phyloP scores from a whole-genome alignment of 2,329 filamentous ascomycete species.

The Aspergillus proliferans region DNA sequence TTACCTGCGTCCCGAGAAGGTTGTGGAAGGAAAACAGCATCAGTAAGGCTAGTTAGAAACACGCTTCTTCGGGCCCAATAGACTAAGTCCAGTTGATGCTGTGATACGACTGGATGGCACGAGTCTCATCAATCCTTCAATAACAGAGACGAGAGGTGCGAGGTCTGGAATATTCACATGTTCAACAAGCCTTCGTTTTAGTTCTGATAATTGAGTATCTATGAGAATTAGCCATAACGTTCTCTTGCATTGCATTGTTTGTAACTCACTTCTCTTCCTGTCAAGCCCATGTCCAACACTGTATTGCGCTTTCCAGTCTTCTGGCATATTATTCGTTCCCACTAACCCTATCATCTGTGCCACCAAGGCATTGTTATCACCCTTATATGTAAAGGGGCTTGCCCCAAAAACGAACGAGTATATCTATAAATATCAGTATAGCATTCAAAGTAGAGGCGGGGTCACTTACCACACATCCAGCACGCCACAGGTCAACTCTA shows the following conservation, averaged over 20 bases:
- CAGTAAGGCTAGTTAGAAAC: not conserved
- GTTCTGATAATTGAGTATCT: slow-evolving; percentile 6
- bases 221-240: slow-evolving; percentile 6
- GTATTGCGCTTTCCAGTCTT: slow-evolving; percentile 10
- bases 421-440: slow-evolving; percentile 9
- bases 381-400: slow-evolving; percentile 14
- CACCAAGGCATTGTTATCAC: slow-evolving; percentile 9
- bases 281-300: slow-evolving; percentile 3
- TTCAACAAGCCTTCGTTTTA: slow-evolving; percentile 13
- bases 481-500: slow-evolving; percentile 28
- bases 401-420: slow-evolving; percentile 15
- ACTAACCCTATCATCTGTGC: slow-evolving; percentile 18
- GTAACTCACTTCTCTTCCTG: slow-evolving; percentile 2
- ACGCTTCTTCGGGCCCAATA: slow-evolving; percentile 1
- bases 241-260: not conserved
- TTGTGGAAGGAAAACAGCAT: not conserved
- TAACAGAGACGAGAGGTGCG: slow-evolving; percentile 11
- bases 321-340: slow-evolving; percentile 14
- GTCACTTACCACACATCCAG: slow-evolving; percentile 17
- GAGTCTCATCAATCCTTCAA: slow-evolving; percentile 17
- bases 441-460: slow-evolving; percentile 1
- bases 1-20: not conserved
- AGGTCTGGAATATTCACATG: slow-evolving; percentile 9
- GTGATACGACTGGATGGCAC: slow-evolving; percentile 15
- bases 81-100: slow-evolving; percentile 12